Conservation (phyloP, 495 filamentous ascomycete species). For the Podospora conica region DNA sequence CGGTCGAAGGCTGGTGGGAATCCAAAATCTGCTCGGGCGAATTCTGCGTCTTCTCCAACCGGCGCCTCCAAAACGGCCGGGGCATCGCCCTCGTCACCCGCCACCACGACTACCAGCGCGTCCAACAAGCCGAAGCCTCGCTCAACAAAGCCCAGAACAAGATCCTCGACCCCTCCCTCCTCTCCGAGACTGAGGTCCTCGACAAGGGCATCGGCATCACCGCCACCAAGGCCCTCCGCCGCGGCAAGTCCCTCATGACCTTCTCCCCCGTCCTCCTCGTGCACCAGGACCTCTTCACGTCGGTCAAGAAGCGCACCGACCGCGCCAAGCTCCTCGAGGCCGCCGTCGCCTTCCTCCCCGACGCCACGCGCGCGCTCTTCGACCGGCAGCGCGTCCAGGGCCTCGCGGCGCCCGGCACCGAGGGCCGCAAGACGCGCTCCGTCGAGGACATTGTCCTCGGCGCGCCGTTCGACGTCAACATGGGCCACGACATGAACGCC, state of each 20-base stretch:
- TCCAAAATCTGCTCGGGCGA: constrained; percentile 25
- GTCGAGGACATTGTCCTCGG: constrained; percentile 26
- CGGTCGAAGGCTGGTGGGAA: constrained; percentile 23
- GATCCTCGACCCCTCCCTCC: constrained; percentile 5
- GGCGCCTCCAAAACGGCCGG: constrained; percentile 16
- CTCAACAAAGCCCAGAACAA: constrained; percentile 24
- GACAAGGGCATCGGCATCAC: constrained; percentile 24
- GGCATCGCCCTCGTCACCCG: constrained; percentile 27
- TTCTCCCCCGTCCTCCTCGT: constrained; percentile 29
- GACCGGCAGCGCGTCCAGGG: constrained; percentile 17
- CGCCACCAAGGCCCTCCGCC: constrained; percentile 20
- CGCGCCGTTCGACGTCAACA: constrained; percentile 29
- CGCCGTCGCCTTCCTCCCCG: constrained; percentile 28
- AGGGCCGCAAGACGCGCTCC: background rate
- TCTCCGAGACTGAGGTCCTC: constrained; percentile 16
- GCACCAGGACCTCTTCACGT: constrained; percentile 25
- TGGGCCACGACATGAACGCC: constrained; percentile 12
- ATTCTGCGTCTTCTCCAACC: constrained; percentile 36
- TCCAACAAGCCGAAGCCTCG: constrained; percentile 19
- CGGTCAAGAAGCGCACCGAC: constrained; percentile 16
- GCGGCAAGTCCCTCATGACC: constrained; percentile 25
- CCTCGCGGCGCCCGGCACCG: background rate
- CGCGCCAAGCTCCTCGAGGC: constrained; percentile 23
- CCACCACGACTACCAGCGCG: constrained; percentile 20
- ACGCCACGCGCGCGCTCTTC: constrained; percentile 18